Percentiles rank a stretch among this genome's conserved stretches.
phyloP scores from a whole-genome alignment of 2,329 filamentous ascomycete species.

The Fusarium sacchari region DNA sequence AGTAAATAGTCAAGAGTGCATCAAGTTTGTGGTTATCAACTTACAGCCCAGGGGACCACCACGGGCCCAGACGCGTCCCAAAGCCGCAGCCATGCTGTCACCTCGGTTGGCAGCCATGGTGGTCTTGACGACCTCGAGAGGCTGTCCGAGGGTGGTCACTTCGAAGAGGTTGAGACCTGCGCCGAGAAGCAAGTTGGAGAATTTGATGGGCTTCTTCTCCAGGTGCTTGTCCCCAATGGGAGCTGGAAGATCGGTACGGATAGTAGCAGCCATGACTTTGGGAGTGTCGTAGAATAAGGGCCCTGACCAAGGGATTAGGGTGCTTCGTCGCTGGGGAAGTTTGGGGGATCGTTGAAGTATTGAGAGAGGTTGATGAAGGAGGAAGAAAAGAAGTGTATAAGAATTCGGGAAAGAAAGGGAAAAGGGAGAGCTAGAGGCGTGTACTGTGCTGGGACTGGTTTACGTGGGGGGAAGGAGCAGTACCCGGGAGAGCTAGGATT shows the following conservation, averaged over 20 bases:
- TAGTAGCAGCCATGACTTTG: constrained; percentile 72
- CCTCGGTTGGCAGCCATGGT: constrained; percentile 98
- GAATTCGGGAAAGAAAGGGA: constrained; percentile 13
- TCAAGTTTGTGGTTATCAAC: constrained; percentile 53
- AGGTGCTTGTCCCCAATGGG: constrained; percentile 64
- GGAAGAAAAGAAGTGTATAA: constrained; percentile 9
- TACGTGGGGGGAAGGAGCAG: constrained; percentile 26
- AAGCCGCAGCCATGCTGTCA: constrained; percentile 84
- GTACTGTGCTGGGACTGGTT: constrained; percentile 20
- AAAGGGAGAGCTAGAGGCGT: constrained; percentile 39
- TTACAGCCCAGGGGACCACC: constrained; percentile 94
- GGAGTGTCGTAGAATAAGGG: constrained; percentile 63
- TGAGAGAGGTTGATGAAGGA: constrained; percentile 33
- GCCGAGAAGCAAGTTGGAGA: constrained; percentile 96
- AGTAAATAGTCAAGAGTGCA: constrained; percentile 24
- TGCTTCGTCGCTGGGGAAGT: constrained; percentile 79
- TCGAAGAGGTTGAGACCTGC: constrained; percentile 97
- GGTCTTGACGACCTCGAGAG: constrained; percentile 98
- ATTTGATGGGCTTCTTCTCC: constrained; percentile 99
- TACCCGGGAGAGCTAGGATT: constrained; percentile 14
- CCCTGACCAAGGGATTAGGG: constrained; percentile 98
- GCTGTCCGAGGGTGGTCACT: constrained; percentile 75
- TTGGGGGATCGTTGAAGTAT: constrained; percentile 5
- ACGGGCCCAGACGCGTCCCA: constrained; percentile 90
- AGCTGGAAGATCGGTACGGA: constrained; percentile 64